Evolutionary conservation across 257 asterid genomes (phyloP).

Genomic region (Jasminum sambac): DNA sequence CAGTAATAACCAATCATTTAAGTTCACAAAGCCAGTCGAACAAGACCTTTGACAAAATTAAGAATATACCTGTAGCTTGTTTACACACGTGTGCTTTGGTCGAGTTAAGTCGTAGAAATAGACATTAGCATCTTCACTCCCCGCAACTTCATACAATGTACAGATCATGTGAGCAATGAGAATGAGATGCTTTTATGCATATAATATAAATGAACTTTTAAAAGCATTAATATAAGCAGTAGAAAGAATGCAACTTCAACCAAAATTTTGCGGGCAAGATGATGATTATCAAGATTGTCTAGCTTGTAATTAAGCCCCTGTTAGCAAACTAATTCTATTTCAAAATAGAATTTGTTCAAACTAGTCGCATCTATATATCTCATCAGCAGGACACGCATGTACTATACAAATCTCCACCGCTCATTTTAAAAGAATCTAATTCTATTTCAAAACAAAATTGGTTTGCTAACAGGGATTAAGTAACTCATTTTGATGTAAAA

Average conservation of each 20-base stretch:
- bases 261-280: not conserved
- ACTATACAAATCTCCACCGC: too few relatives aligned
- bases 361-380: too few relatives aligned
- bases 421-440: too few relatives aligned
- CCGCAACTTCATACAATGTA: conserved; percentile 68
- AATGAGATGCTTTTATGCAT: not conserved
- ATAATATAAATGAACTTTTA: not conserved
- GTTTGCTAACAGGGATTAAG: too few relatives aligned
- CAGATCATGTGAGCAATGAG: conserved; percentile 28
- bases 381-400: too few relatives aligned
- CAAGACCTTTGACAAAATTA: not conserved
- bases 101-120: conserved; percentile 92
- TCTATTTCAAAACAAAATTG: too few relatives aligned
- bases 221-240: not conserved
- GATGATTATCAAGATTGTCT: not conserved
- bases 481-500: too few relatives aligned
- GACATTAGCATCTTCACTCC: conserved; percentile 95
- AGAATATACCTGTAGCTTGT: conserved; percentile 83
- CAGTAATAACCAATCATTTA: conserved; percentile 23
- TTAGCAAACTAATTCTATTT: too few relatives aligned
- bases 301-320: too few relatives aligned
- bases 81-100: conserved; percentile 87
- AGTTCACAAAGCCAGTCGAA: not conserved
- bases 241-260: not conserved
- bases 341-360: too few relatives aligned